These are phyloP conservation scores for Alternaria ventricosa DNA, from an alignment of 2,329 filamentous ascomycete species.

Conservation along the genomic window DNA sequence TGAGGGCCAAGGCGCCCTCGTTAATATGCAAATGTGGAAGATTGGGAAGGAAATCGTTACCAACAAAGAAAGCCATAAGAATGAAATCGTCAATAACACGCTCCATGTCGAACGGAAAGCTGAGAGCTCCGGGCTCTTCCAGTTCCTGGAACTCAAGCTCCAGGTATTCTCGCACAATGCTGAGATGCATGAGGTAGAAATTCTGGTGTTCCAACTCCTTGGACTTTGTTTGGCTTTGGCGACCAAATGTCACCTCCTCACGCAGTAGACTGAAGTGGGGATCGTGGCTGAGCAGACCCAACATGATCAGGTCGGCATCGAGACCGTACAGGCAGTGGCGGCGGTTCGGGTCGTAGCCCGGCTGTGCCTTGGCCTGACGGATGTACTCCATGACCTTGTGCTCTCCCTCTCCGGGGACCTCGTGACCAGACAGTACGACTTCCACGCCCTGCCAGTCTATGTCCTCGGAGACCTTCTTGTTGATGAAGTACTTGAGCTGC, in stretches of 20 bases:
- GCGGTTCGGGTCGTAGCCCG: conserved; percentile 88
- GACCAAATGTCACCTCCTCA: conserved; percentile 97
- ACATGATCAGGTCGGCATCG: conserved; percentile 97
- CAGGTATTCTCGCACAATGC: conserved; percentile 95
- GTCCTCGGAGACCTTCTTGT: conserved; percentile 97
- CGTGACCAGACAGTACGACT: conserved; percentile 94
- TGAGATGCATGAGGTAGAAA: conserved; percentile 96
- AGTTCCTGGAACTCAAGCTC: conserved; percentile 97
- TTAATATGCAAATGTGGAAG: conserved; percentile 97
- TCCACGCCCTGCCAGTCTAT: conserved; percentile 97
- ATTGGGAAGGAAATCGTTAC: conserved; percentile 98
- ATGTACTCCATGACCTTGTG: conserved; percentile 99
- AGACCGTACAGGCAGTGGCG: conserved; percentile 97
- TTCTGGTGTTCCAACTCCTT: conserved; percentile 99
- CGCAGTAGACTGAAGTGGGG: conserved; percentile 96
- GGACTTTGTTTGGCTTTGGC: conserved; percentile 83
- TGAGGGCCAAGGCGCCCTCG: conserved; percentile 92
- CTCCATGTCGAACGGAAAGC: conserved; percentile 90
- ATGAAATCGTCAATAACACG: conserved; percentile 99
- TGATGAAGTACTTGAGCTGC: conserved; percentile 97
- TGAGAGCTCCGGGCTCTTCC: conserved; percentile 72
- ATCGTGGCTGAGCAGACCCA: conserved; percentile 95
- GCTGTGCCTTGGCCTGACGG: conserved; percentile 93
- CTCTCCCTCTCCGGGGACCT: conserved; percentile 96
- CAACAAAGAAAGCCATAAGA: conserved; percentile 98